Evolutionary conservation across 2,329 filamentous ascomycete genomes (phyloP).

Genomic region (Colletotrichum sp.): DNA sequence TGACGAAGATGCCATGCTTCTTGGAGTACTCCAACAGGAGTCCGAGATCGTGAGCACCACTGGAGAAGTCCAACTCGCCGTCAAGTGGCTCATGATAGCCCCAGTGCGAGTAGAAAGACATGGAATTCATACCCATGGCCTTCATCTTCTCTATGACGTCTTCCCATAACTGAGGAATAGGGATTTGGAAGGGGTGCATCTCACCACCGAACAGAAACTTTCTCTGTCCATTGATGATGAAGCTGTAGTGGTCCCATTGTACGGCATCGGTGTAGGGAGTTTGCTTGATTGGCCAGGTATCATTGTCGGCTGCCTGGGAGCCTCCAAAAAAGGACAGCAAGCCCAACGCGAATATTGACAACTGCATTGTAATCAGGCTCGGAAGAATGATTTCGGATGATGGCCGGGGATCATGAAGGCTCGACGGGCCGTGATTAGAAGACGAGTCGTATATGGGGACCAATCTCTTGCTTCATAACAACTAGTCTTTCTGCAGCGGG

Average conservation of each 20-base stretch:
- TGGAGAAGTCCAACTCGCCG: not conserved
- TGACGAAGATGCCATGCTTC: constrained; percentile 70
- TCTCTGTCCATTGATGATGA: not conserved
- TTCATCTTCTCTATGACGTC: not conserved
- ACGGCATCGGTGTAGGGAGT: not conserved
- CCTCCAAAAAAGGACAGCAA: not conserved
- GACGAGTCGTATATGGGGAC: not conserved
- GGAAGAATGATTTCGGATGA: not conserved
- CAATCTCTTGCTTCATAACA: not conserved
- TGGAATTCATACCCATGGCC: not conserved
- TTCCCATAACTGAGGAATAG: not conserved
- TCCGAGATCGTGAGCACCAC: not conserved
- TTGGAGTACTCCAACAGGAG: constrained; percentile 64
- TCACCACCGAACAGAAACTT: not conserved
- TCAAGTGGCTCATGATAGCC: not conserved
- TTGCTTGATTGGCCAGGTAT: not conserved
- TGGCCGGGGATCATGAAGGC: not conserved
- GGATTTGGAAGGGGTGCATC: not conserved
- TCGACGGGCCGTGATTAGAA: not conserved
- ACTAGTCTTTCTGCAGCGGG: not conserved
- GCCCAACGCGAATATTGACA: not conserved
- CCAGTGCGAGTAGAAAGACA: not conserved
- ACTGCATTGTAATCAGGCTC: not conserved
- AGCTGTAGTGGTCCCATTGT: not conserved
- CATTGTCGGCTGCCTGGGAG: not conserved